These are phyloP conservation scores for Phytophthora sansomeana DNA, from an alignment of 352 stramenopile species.

Conservation along the genomic window DNA sequence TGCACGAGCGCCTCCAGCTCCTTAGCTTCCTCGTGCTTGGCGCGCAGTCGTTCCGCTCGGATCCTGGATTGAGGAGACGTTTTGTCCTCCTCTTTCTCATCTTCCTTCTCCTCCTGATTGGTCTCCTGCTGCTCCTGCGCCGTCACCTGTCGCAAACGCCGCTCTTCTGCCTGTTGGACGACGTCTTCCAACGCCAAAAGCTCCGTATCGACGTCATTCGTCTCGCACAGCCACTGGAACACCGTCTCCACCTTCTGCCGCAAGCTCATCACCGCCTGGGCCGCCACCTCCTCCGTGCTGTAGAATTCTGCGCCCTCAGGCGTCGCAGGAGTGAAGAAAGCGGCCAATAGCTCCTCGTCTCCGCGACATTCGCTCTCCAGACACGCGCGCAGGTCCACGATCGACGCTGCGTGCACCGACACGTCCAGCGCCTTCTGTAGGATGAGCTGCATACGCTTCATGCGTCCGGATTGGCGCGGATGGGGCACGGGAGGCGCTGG, in stretches of 20 bases:
- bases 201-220: constrained; percentile 57
- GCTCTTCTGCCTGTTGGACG: constrained; percentile 53
- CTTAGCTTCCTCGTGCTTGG: constrained; percentile 62
- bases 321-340: constrained; percentile 48
- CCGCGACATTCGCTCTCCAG: constrained; percentile 61
- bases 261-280: constrained; percentile 60
- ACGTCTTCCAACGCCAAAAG: constrained; percentile 58
- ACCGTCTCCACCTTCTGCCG: constrained; percentile 61
- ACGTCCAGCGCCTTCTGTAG: constrained; percentile 75
- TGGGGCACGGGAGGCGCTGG: constrained; percentile 18
- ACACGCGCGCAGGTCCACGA: constrained; percentile 54
- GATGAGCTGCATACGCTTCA: constrained; percentile 68
- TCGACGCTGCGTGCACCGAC: constrained; percentile 56
- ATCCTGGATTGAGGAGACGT: constrained; percentile 51
- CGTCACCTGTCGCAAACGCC: constrained; percentile 44
- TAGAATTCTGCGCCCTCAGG: constrained; percentile 34
- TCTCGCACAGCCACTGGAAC: constrained; percentile 61
- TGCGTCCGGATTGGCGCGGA: constrained; percentile 40
- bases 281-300: constrained; percentile 54
- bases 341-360: constrained; percentile 57
- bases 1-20: constrained; percentile 52
- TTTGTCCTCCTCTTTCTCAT: constrained; percentile 8
- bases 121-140: constrained; percentile 16
- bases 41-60: constrained; percentile 49
- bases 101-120: neutral